Evolutionary conservation across 2,329 filamentous ascomycete genomes (phyloP).

Genomic region (Neofusicoccum parvum): DNA sequence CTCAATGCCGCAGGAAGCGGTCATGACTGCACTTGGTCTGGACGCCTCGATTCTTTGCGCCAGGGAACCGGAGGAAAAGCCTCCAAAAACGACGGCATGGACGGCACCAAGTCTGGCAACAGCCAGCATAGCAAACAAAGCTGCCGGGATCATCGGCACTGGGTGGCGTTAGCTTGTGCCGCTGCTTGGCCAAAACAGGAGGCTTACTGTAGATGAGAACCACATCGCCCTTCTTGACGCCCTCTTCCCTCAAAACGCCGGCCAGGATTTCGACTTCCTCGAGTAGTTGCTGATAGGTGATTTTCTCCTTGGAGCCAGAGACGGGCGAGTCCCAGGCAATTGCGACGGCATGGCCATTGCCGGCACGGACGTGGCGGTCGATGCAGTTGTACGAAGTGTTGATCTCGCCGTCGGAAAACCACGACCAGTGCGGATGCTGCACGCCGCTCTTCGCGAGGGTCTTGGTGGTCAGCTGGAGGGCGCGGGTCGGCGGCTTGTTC

Average conservation of each 20-base stretch:
- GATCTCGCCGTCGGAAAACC: constrained; percentile 88
- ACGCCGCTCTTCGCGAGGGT: constrained; percentile 60
- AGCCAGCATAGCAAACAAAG: constrained; percentile 83
- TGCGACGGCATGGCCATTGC: constrained; percentile 72
- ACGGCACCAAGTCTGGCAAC: constrained; percentile 80
- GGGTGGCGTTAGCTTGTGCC: constrained; percentile 1
- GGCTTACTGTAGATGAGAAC: constrained; percentile 83
- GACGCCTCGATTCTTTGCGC: constrained; percentile 88
- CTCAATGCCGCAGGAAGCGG: constrained; percentile 90
- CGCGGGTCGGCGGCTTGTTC: constrained; percentile 72
- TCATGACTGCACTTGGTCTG: constrained; percentile 74
- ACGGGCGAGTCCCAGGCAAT: constrained; percentile 90
- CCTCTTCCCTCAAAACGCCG: constrained; percentile 78
- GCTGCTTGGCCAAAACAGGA: neutral
- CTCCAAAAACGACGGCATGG: constrained; percentile 90
- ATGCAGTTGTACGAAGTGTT: constrained; percentile 92
- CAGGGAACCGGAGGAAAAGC: constrained; percentile 79
- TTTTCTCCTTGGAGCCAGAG: constrained; percentile 68
- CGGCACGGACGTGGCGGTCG: constrained; percentile 80
- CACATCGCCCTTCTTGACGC: constrained; percentile 80
- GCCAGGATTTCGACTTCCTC: constrained; percentile 80
- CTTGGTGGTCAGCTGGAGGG: constrained; percentile 64
- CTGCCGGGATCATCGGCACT: constrained; percentile 96
- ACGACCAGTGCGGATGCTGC: constrained; percentile 81
- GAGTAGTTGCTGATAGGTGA: constrained; percentile 75